Base-by-base conservation (phyloP, 371 early-diverging fungal genomes). In the Mucor ambiguus region DNA sequence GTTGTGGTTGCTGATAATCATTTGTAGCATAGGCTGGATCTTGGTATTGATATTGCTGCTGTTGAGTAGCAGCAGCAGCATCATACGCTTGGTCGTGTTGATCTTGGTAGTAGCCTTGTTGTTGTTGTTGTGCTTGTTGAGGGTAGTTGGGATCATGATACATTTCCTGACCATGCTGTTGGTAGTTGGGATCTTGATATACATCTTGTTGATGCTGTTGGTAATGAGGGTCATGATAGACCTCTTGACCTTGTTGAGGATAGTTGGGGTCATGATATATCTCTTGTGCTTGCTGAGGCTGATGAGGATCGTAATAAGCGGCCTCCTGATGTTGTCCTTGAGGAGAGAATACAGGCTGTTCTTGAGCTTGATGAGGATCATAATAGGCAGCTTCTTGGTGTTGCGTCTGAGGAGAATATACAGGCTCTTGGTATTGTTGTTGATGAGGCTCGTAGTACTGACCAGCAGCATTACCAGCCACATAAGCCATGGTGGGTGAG, bases 181-280 rank as follows among this genome's bases (percentile, higher is more conserved):
- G 66, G 14, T 68, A 59, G 20, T 69, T 56, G 16, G 63, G 43
- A 46, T 64, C 64, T 24, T 69, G 43, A 20, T 68, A 54, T 5
- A 43, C 54, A 63, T 68, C 69, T 12, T 68, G 63, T 52, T 68
- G 62, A n/a, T 33, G n/a, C 16, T 69, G n/a, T 28, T 69, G 64
- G n/a, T 24, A 43, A 26, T 59, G 49, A 41, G 68, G 63, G 10
- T 63, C 63, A 43, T 68, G 60, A 16, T 68, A 63, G 37, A 57
- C 10, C 26, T 58, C 28, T 26, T 52, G 24, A 3, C 38, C 41
- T 12, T 64, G 38, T 9, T 52, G 52, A 35, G 37, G 37, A 12
- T 52, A 52, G 14, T 52, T 52, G 26, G 60, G 35, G 5, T 61
- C 57, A 20, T 68, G 30, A 24, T 63, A 63, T 8, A 35, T 26